These are phyloP conservation scores for Actinidia polygama DNA, from an alignment of 179 eudicot genomes.

Conservation along the genomic window DNA sequence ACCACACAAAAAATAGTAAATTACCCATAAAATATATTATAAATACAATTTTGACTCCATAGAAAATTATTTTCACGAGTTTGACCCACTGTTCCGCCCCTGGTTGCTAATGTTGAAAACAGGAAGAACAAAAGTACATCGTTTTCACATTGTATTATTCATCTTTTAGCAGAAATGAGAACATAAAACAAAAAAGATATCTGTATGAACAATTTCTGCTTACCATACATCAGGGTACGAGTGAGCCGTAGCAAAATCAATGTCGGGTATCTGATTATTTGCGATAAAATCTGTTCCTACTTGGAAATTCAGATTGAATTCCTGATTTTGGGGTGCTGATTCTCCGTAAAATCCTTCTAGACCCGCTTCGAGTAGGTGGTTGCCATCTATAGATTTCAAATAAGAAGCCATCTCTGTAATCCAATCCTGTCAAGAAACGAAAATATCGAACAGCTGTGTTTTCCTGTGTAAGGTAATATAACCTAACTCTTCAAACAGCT, in stretches of 20 bases:
- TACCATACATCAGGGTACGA: slow-evolving; percentile 46
- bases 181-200: too few species aligned
- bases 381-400: slow-evolving; percentile 32
- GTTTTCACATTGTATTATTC: too few species aligned
- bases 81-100: too few species aligned
- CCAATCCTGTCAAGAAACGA: slow-evolving; percentile 35
- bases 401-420: slow-evolving; percentile 36
- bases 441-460: not conserved
- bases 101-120: too few species aligned
- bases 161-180: too few species aligned
- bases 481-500: not conserved
- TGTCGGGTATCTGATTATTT: slow-evolving; percentile 26
- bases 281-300: slow-evolving; percentile 44
- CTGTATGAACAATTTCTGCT: not conserved
- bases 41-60: too few species aligned
- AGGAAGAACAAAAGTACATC: too few species aligned
- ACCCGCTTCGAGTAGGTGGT: slow-evolving; percentile 38
- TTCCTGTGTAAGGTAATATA: not conserved
- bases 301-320: slow-evolving; percentile 20
- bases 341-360: slow-evolving; percentile 47
- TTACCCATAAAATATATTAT: too few species aligned
- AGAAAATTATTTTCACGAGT: too few species aligned
- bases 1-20: too few species aligned
- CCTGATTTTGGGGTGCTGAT: slow-evolving; percentile 19
- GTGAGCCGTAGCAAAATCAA: slow-evolving; percentile 43